Base-by-base conservation (phyloP, 768 basidiomycete genomes). In the Infundibulicybe gibba region DNA sequence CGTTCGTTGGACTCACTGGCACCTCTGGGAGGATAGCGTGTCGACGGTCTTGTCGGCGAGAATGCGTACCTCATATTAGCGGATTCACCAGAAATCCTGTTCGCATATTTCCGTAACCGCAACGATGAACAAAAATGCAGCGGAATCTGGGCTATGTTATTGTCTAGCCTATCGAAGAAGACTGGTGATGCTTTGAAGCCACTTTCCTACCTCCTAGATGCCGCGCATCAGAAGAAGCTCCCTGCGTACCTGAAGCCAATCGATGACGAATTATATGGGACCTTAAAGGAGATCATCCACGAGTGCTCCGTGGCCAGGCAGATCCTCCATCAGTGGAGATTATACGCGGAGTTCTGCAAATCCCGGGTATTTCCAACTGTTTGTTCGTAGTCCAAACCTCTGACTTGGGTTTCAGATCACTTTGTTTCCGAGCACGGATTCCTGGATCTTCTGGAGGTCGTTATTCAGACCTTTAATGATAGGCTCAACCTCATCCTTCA, bases 41-140 rank as follows among this genome's bases (percentile, higher is more conserved):
- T 79, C 10, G 83, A 87, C 51, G 54, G 52, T 3, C 61, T 79
- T 5, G 58, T 80, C 14, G 45, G 54, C 3, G 45, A 61, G 12
- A 62, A 79, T 45, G 61, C 74, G 2, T 61, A 65, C 40, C 55
- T 54, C 3, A 61, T 84, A 14, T 54, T 83, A 44, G 57, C 48
- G 4, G 50, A 61, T 1, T 73, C 73, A 1, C 72, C 77, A 0
- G 42, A 64, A 2, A 63, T 84, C 0, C 60, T 85, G 4, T 61
- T 79, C 2, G 64, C 72, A 0, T 88, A 87, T 51, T 65, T 89
- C 17, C 50, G 62, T 8, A 61, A 75, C 51, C 68, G 79, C 4
- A 63, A 69, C 15, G 52, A 62, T 9, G 59, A 70, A n/a, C 39
- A 34, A 2, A 62, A 52, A 5, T 60, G 66, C 17, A 46, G 61